Evolutionary conservation across 768 basidiomycete species (phyloP).

Genomic region (Saitozyma sp.): DNA sequence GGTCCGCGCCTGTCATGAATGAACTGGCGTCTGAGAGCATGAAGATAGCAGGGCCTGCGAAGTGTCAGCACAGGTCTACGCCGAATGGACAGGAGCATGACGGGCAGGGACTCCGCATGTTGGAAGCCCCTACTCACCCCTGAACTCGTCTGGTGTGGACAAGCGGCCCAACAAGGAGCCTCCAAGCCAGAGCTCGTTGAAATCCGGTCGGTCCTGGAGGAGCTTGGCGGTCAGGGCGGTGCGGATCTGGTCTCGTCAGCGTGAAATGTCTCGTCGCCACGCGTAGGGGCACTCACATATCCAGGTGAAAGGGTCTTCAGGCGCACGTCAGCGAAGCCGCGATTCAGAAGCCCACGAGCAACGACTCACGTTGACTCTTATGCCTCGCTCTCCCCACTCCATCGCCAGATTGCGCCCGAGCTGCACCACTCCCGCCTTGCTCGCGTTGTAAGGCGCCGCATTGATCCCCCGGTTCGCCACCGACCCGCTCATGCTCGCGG

Average conservation of each 20-base stretch:
- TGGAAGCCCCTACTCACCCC: conserved; percentile 17
- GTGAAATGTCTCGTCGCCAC: no score
- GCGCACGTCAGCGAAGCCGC: conserved; percentile 1
- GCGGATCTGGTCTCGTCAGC: conserved; percentile 15
- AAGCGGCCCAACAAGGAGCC: conserved; percentile 36
- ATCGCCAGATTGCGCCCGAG: conserved; percentile 50
- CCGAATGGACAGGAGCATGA: neutral
- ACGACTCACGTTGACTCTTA: conserved; percentile 48
- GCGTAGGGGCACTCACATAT: conserved; percentile 22
- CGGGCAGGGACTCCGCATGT: no score
- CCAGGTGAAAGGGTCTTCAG: conserved; percentile 40
- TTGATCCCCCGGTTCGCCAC: conserved; percentile 30
- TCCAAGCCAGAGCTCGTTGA: conserved; percentile 34
- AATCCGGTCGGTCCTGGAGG: conserved; percentile 33
- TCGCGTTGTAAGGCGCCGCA: conserved; percentile 40
- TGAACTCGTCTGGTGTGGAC: conserved; percentile 45
- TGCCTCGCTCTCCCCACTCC: conserved; percentile 50
- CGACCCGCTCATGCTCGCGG: conserved; percentile 39
- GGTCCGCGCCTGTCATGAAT: conserved; percentile 50
- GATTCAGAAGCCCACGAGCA: neutral
- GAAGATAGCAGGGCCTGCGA: conserved; percentile 39
- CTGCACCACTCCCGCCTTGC: conserved; percentile 51
- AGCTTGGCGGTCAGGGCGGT: conserved; percentile 43
- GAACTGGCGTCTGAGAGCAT: conserved; percentile 49
- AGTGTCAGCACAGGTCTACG: neutral